Evolutionary conservation across 163 green algal genomes (phyloP), one percentile per base, ranked within the genome.

Genomic region (Scenedesmus sp.): DNA sequence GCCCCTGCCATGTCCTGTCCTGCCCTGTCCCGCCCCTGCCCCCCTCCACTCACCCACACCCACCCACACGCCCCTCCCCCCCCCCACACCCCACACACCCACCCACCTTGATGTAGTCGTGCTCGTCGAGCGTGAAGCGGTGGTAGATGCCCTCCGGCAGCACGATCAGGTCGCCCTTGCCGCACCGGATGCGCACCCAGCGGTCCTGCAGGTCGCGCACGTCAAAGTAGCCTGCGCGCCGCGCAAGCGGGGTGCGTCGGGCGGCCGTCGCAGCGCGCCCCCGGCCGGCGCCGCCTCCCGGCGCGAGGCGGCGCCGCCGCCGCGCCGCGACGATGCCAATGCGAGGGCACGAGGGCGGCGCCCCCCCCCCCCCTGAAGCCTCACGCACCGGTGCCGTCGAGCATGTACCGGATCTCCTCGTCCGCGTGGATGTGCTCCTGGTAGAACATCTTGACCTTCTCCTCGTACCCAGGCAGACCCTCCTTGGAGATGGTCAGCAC

Each of bases 121-220:
- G 81, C 0, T 80, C 76, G 78, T 98, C 93, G 4, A 98, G 87
- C 0, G 95, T 98, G 91, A 98, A 98, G 18, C 95, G 83, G 85
- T 98, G 95, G 88, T 98, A 99, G 77, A 98, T 99, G 67, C 95
- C 95, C 83, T 95, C 95, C 17, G 95, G 95, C 77, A 99, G 84
- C 47, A 98, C 88, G 22, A 99, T 91, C 85, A 99, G 88, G 82
- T 96, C 90, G 22, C 95, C 95, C 82, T 94, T 92, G 13, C 17
- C 29, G 18, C 75, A 82, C 51, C 69, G 31, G 63, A 82, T 85
- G 50, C 95, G 92, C 56, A 99, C 96, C 95, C 95, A 99, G 6
- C 80, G 63, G 67, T 99, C 95, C 11, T 97, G 57, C 18, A 84
- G 22, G 76, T 98, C 95, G 7, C 95, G 88, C 33, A 99, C 93